phyloP scores from a whole-genome alignment of 768 basidiomycete genomes.

The Mycena polygramma region DNA sequence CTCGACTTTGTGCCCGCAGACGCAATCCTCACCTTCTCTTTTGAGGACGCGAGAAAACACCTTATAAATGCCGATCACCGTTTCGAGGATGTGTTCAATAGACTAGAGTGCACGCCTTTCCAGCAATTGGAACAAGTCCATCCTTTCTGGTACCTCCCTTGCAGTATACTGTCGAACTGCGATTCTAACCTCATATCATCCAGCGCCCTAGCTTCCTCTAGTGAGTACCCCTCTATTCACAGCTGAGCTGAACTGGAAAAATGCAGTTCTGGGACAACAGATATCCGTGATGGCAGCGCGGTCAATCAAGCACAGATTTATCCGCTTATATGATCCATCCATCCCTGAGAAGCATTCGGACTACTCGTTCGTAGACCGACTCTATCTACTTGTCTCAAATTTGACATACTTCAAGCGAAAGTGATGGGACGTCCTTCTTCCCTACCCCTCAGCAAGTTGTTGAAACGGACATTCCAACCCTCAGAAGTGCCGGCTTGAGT shows the following conservation, averaged over 20 bases:
- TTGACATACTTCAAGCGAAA: slow-evolving; percentile 38
- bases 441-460: slow-evolving; percentile 81
- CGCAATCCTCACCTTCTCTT: slow-evolving; percentile 78
- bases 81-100: slow-evolving; percentile 76
- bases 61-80: slow-evolving; percentile 76
- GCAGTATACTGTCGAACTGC: neutral
- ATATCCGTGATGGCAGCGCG: slow-evolving; percentile 91
- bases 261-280: slow-evolving; percentile 66
- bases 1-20: slow-evolving; percentile 66
- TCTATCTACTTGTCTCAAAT: slow-evolving; percentile 15
- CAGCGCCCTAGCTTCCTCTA: slow-evolving; percentile 79
- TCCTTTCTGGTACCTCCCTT: slow-evolving; percentile 76
- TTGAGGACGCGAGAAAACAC: slow-evolving; percentile 81
- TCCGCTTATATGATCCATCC: slow-evolving; percentile 78
- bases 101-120: slow-evolving; percentile 81
- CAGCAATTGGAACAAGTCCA: slow-evolving; percentile 81
- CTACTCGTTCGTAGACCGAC: slow-evolving; percentile 55
- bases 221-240: slow-evolving; percentile 52
- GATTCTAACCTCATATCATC: slow-evolving; percentile 4
- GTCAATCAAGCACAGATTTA: slow-evolving; percentile 85
- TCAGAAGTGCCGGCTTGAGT: slow-evolving; percentile 84
- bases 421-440: slow-evolving; percentile 61
- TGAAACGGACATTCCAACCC: slow-evolving; percentile 64
- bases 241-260: slow-evolving; percentile 9
- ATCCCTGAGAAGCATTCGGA: slow-evolving; percentile 77